These are phyloP conservation scores for Paratrypanosoma confusum DNA, from an alignment of 208 protist species.

Conservation along the genomic window DNA sequence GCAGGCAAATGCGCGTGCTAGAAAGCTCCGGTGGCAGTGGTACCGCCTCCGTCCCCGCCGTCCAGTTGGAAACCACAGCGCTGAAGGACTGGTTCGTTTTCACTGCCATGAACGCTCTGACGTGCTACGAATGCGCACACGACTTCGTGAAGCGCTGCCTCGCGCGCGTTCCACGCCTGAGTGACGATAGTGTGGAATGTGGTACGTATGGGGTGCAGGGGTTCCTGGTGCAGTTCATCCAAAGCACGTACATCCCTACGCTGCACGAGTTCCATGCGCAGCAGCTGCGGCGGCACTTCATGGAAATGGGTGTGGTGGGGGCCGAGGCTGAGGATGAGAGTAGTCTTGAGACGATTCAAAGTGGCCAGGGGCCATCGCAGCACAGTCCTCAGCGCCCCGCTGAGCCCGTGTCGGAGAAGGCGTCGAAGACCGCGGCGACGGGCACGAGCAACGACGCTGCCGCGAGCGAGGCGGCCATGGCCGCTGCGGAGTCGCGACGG, in stretches of 20 bases:
- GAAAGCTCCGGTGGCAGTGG: too few species aligned
- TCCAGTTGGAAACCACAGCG: conserved; percentile 38
- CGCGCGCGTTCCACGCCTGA: conserved; percentile 35
- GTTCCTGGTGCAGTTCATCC: conserved; percentile 59
- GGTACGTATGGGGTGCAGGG: too few species aligned
- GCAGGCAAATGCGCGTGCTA: conserved; percentile 13
- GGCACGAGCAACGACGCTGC: not conserved
- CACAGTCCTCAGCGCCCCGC: too few species aligned
- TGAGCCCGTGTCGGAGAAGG: too few species aligned
- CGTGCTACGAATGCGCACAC: conserved; percentile 58
- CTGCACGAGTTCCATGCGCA: conserved; percentile 57
- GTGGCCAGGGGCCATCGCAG: too few species aligned
- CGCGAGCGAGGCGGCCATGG: not conserved
- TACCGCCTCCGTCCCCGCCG: conserved; percentile 14
- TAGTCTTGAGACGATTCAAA: too few species aligned
- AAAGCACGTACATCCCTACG: conserved; percentile 51
- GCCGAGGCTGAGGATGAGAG: conserved; percentile 3
- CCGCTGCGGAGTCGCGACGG: not conserved
- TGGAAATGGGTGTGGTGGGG: conserved; percentile 26
- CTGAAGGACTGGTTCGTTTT: conserved; percentile 77
- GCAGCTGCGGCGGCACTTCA: conserved; percentile 45
- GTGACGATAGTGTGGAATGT: conserved; percentile 49
- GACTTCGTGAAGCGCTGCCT: conserved; percentile 56
- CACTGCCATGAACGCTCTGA: conserved; percentile 78
- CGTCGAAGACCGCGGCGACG: conserved; percentile 14